Evolutionary conservation across 306 rosid species (phyloP).

Genomic region (Cyamopsis tetragonoloba): DNA sequence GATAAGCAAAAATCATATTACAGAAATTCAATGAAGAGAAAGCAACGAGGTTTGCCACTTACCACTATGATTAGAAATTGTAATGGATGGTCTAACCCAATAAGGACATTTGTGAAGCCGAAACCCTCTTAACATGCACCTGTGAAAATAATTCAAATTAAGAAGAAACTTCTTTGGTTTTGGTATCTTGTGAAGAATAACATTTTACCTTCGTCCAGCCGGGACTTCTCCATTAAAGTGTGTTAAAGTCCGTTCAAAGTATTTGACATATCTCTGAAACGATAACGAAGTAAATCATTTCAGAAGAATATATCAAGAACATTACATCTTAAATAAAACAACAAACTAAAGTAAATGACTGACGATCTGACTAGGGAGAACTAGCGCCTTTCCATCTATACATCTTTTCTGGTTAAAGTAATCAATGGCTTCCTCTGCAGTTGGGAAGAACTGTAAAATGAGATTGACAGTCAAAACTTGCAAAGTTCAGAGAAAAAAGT

Average conservation of each 20-base stretch:
- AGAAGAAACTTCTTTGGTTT: constrained; percentile 21
- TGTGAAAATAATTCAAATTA: constrained; percentile 37
- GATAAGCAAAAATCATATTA: background rate
- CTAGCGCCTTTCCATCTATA: constrained; percentile 83
- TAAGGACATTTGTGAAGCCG: constrained; percentile 91
- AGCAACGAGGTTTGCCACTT: constrained; percentile 3
- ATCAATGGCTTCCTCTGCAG: constrained; percentile 75
- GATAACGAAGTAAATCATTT: constrained; percentile 22
- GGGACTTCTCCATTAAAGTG: constrained; percentile 66
- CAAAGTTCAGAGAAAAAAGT: background rate
- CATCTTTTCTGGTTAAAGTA: constrained; percentile 90
- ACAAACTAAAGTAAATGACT: constrained; percentile 35
- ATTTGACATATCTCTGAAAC: constrained; percentile 80
- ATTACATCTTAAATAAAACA: constrained; percentile 1
- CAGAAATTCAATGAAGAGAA: constrained; percentile 12
- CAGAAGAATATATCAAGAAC: constrained; percentile 30
- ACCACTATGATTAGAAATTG: constrained; percentile 83
- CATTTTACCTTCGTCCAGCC: constrained; percentile 72
- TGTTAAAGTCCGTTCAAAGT: constrained; percentile 63
- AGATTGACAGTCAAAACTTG: constrained; percentile 21
- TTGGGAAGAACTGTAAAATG: constrained; percentile 73
- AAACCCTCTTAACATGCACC: constrained; percentile 95
- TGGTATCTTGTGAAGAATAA: constrained; percentile 4
- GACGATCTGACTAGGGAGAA: constrained; percentile 93
- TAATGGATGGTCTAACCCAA: constrained; percentile 85